Evolutionary conservation across 257 asterid genomes (phyloP).

Genomic region (Misopates orontium): DNA sequence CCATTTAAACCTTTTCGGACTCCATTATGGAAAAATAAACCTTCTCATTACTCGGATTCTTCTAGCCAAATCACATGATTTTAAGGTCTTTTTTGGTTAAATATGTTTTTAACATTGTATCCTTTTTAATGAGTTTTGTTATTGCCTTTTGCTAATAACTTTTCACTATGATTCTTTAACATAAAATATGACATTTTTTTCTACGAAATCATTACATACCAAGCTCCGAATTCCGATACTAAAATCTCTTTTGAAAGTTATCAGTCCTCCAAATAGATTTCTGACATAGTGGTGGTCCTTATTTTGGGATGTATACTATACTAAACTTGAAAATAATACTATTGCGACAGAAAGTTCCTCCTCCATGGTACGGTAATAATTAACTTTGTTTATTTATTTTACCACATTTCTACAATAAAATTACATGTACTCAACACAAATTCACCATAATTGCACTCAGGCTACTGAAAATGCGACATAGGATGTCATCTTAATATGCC

Average conservation of each 20-base stretch:
- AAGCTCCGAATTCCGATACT: too few relatives aligned
- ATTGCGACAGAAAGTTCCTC: conserved; percentile 14
- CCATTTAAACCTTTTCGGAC: too few relatives aligned
- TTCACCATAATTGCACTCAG: conserved; percentile 17
- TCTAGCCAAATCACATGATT: conserved; percentile 1
- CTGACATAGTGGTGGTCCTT: conserved; percentile 52
- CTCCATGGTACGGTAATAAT: conserved; percentile 29
- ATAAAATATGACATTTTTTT: too few relatives aligned
- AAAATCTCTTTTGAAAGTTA: conserved; percentile 17
- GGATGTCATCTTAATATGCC: conserved; percentile 10
- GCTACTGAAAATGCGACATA: conserved; percentile 1
- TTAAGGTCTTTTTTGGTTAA: background rate
- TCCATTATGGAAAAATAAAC: too few relatives aligned
- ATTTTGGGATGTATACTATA: conserved; percentile 37
- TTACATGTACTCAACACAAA: background rate
- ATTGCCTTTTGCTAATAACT: background rate
- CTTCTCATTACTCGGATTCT: background rate
- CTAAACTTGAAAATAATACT: background rate
- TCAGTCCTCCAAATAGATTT: conserved; percentile 39
- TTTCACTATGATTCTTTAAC: background rate
- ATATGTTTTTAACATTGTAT: too few relatives aligned
- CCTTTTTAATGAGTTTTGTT: background rate
- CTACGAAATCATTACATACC: too few relatives aligned
- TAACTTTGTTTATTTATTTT: background rate
- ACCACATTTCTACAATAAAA: too few relatives aligned